Percentiles rank a stretch among this genome's conserved stretches.
Evolutionary conservation across 2,329 filamentous ascomycete species (phyloP).

Genomic region (Myriosclerotinia scirpicola): DNA sequence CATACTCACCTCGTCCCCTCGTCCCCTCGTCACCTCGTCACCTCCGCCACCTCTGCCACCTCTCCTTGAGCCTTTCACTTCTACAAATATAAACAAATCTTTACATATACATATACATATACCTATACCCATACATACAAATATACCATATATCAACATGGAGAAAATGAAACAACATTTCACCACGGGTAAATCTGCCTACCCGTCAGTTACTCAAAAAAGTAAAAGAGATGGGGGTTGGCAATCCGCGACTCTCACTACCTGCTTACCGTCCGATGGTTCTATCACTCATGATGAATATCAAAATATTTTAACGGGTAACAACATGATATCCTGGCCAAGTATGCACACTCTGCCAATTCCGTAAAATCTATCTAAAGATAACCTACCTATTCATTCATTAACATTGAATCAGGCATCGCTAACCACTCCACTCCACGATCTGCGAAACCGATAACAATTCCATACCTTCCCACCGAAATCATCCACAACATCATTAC

Average conservation of each 20-base stretch:
- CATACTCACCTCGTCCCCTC: too few species aligned
- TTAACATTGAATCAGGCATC: slow-evolving; percentile 10
- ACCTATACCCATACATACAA: not conserved
- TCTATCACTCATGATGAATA: slow-evolving; percentile 19
- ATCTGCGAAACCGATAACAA: slow-evolving; percentile 19
- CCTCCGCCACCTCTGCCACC: too few species aligned
- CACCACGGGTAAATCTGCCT: slow-evolving; percentile 18
- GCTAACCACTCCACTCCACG: slow-evolving; percentile 11
- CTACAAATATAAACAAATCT: not conserved
- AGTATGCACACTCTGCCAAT: slow-evolving; percentile 3
- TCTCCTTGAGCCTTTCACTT: not conserved
- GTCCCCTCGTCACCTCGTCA: too few species aligned
- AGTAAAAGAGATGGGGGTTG: slow-evolving; percentile 21
- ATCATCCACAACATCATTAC: slow-evolving; percentile 22
- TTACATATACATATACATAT: not conserved
- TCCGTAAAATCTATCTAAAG: not conserved
- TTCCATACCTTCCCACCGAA: slow-evolving; percentile 18
- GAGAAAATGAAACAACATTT: slow-evolving; percentile 13
- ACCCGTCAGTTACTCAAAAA: slow-evolving; percentile 4
- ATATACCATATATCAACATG: not conserved
- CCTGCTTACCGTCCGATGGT: slow-evolving; percentile 9
- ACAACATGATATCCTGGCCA: slow-evolving; percentile 9
- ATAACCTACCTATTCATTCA: not conserved
- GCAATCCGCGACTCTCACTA: slow-evolving; percentile 17
- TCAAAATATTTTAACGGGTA: slow-evolving; percentile 12